Evolutionary conservation across 164 flowering plant genomes (phyloP).

Genomic region (Chimonanthus praecox): DNA sequence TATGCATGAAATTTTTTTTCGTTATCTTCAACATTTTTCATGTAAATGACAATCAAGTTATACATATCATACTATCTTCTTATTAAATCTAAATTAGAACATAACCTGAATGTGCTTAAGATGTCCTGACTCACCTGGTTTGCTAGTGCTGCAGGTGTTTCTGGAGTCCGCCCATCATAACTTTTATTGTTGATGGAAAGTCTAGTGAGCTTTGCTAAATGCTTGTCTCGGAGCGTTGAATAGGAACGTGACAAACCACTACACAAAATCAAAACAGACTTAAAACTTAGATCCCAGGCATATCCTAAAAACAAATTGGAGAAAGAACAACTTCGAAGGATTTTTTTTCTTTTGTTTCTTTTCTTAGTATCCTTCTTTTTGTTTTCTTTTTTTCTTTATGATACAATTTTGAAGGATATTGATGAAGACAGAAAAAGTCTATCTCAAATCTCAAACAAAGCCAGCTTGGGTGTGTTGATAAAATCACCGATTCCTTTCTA

Average conservation of each 20-base stretch:
- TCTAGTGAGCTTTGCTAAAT: conserved; percentile 40
- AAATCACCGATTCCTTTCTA: neutral
- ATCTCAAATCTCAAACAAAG: neutral
- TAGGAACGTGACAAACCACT: conserved; percentile 80
- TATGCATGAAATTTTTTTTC: neutral
- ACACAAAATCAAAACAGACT: conserved; percentile 4
- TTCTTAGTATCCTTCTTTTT: too few species aligned
- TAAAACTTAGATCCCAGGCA: neutral
- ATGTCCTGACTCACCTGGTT: conserved; percentile 39
- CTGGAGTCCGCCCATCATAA: conserved; percentile 43
- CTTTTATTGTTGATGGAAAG: conserved; percentile 32
- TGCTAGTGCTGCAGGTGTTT: conserved; percentile 32
- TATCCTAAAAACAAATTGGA: neutral
- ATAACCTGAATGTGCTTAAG: too few species aligned
- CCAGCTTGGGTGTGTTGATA: neutral
- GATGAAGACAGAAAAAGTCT: neutral
- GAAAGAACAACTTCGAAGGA: too few species aligned
- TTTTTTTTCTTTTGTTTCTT: too few species aligned
- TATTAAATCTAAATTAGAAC: too few species aligned
- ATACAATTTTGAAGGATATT: too few species aligned
- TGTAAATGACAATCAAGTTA: too few species aligned
- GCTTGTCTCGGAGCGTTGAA: conserved; percentile 70
- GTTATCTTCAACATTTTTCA: too few species aligned
- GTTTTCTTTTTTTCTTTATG: too few species aligned
- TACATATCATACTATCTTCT: too few species aligned